Evolutionary conservation across 1,284 basidiomycete genomes (phyloP).

Genomic region (Porodaedalea pini): DNA sequence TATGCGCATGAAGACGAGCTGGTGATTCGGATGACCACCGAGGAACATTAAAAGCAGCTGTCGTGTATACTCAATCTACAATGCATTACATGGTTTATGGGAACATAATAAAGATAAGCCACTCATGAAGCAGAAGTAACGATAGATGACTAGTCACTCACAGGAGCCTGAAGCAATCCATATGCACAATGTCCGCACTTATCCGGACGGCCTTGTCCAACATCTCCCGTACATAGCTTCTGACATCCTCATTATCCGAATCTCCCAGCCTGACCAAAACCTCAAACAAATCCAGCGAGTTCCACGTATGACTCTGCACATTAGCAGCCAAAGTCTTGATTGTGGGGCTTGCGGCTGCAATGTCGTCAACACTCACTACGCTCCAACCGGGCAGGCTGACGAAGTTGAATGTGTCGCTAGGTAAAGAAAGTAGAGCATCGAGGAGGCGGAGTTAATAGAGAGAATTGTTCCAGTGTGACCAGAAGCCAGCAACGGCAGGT

Average conservation of each 20-base stretch:
- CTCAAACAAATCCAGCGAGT: constrained; percentile 88
- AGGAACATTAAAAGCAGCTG: constrained; percentile 90
- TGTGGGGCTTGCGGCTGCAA: constrained; percentile 78
- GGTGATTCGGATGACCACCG: constrained; percentile 88
- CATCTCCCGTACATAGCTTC: constrained; percentile 79
- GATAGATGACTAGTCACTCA: constrained; percentile 53
- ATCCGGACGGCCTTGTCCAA: constrained; percentile 90
- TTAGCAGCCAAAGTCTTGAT: constrained; percentile 82
- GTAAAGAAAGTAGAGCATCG: constrained; percentile 82
- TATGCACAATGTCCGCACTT: constrained; percentile 91
- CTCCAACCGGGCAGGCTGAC: constrained; percentile 77
- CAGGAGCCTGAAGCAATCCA: constrained; percentile 87
- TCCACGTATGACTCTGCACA: constrained; percentile 91
- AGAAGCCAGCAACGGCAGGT: constrained; percentile 78
- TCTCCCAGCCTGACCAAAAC: constrained; percentile 78
- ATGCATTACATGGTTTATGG: constrained; percentile 85
- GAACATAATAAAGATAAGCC: constrained; percentile 33
- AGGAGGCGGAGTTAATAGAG: constrained; percentile 85
- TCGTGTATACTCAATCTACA: constrained; percentile 82
- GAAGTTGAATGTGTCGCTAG: constrained; percentile 89
- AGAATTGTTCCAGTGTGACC: constrained; percentile 81
- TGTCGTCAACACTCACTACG: constrained; percentile 84
- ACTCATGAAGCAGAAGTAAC: constrained; percentile 12
- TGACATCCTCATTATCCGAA: constrained; percentile 68
- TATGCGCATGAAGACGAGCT: constrained; percentile 94